Percentiles rank a stretch among this genome's conserved stretches.
Conservation (phyloP, 495 filamentous ascomycete species). For the Annulohypoxylon bovei region DNA sequence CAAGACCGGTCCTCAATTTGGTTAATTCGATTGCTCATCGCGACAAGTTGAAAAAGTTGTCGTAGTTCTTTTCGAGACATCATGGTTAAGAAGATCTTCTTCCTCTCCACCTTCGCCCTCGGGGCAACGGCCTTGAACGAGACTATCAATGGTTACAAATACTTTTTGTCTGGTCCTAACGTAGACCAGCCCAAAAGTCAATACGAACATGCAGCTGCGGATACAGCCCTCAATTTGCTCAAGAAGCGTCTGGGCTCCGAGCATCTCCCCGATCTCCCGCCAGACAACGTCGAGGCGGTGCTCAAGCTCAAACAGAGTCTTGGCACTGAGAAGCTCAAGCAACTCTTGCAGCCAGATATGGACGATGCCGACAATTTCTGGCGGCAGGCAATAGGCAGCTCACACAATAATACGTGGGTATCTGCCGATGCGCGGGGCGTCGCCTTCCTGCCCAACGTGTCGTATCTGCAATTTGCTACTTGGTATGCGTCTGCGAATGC, state of each 20-base stretch:
- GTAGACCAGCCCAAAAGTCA: constrained; percentile 12
- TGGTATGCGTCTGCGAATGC: constrained; percentile 41
- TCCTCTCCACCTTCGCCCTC: constrained; percentile 21
- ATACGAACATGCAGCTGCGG: constrained; percentile 30
- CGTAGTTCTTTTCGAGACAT: background rate
- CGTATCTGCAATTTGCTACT: constrained; percentile 21
- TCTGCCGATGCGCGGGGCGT: constrained; percentile 33
- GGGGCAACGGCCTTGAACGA: constrained; percentile 30
- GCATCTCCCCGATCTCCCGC: constrained; percentile 9
- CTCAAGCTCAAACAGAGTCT: constrained; percentile 30
- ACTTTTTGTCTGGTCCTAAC: constrained; percentile 32
- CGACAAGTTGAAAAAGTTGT: background rate
- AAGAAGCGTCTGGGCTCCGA: constrained; percentile 15
- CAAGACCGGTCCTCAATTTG: background rate
- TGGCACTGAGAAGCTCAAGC: constrained; percentile 13
- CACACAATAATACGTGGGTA: constrained; percentile 30
- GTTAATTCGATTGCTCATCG: background rate
- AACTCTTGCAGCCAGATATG: constrained; percentile 36
- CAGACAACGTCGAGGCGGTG: constrained; percentile 24
- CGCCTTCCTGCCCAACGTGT: constrained; percentile 31
- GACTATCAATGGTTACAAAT: constrained; percentile 29
- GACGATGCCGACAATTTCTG: constrained; percentile 40
- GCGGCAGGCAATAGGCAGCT: constrained; percentile 28
- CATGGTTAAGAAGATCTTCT: constrained; percentile 23
- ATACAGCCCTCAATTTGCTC: constrained; percentile 13